A percentile compares a stretch with the other conserved stretches of the same genome.
Conservation (phyloP, 805 yeast species). For the Scheffersomyces ergatensis region DNA sequence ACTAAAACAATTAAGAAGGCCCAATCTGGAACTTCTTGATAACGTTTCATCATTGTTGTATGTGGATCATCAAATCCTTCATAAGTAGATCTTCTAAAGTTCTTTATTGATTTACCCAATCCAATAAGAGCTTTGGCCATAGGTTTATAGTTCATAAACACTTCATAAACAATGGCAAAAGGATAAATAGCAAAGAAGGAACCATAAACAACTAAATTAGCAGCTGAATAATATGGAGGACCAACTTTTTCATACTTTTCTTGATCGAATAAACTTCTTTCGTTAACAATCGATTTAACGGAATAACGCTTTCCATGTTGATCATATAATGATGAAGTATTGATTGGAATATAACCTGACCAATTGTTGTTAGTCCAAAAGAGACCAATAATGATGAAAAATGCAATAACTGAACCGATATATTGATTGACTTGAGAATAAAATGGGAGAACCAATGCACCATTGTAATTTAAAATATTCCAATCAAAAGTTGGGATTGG, state of each 20-base stretch:
- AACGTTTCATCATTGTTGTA: conserved; percentile 28
- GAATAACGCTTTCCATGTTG: conserved; percentile 46
- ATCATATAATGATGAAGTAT: conserved; percentile 45
- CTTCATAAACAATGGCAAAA: conserved; percentile 43
- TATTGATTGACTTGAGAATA: conserved; percentile 20
- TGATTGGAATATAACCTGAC: conserved; percentile 28
- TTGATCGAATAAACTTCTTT: conserved; percentile 27
- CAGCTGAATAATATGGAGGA: conserved; percentile 32
- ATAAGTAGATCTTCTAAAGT: conserved; percentile 34
- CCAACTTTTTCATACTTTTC: conserved; percentile 21
- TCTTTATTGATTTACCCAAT: conserved; percentile 18
- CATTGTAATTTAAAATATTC: conserved; percentile 34
- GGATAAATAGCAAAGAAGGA: conserved; percentile 29
- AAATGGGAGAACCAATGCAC: conserved; percentile 44
- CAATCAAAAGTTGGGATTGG: conserved; percentile 57
- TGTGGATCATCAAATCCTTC: conserved; percentile 33
- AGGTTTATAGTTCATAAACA: conserved; percentile 43
- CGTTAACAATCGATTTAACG: conserved; percentile 41
- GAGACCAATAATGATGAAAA: conserved; percentile 16
- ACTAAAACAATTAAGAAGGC: conserved; percentile 21
- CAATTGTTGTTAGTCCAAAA: conserved; percentile 23
- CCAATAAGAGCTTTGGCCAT: conserved; percentile 11
- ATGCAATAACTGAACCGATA: conserved; percentile 16
- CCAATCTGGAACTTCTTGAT: conserved; percentile 36
- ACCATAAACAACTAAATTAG: conserved; percentile 25